A percentile compares a stretch with the other conserved stretches of the same genome.
phyloP scores from a whole-genome alignment of 495 filamentous ascomycete genomes.

The Cercophora scortea region DNA sequence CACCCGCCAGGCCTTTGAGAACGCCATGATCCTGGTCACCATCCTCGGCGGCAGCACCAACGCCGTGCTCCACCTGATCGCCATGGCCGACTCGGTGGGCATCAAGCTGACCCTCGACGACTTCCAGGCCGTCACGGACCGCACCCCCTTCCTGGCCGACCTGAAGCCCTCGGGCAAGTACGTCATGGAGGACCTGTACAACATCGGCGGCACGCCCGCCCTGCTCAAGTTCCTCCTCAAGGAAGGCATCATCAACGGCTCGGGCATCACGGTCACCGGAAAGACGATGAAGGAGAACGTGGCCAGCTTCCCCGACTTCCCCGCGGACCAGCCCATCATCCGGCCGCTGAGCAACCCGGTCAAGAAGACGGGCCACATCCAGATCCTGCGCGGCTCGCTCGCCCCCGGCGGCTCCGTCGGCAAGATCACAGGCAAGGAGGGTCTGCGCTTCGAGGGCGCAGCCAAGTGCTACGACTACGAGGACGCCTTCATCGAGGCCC shows the following conservation, averaged over 20 bases:
- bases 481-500: conserved; percentile 68
- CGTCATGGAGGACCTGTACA: conserved; percentile 86
- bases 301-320: conserved; percentile 68
- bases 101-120: conserved; percentile 93
- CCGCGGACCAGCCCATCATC: conserved; percentile 81
- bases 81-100: conserved; percentile 90
- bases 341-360: conserved; percentile 86
- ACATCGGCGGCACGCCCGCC: conserved; percentile 85
- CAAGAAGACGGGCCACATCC: conserved; percentile 91
- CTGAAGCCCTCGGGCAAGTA: conserved; percentile 97
- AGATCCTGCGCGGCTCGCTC: conserved; percentile 87
- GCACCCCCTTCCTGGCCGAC: conserved; percentile 88
- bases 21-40: conserved; percentile 93
- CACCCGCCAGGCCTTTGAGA: conserved; percentile 87
- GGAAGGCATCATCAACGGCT: conserved; percentile 82
- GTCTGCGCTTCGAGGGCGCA: conserved; percentile 76
- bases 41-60: conserved; percentile 96
- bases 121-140: conserved; percentile 91
- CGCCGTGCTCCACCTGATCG: conserved; percentile 92
- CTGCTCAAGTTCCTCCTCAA: conserved; percentile 87
- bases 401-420: conserved; percentile 89
- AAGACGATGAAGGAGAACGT: conserved; percentile 91
- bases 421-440: conserved; percentile 98
- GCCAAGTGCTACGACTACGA: conserved; percentile 84
- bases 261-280: conserved; percentile 87